Base-by-base conservation (phyloP, 2,329 filamentous ascomycete genomes). In the Diplodia scrobiculata region DNA sequence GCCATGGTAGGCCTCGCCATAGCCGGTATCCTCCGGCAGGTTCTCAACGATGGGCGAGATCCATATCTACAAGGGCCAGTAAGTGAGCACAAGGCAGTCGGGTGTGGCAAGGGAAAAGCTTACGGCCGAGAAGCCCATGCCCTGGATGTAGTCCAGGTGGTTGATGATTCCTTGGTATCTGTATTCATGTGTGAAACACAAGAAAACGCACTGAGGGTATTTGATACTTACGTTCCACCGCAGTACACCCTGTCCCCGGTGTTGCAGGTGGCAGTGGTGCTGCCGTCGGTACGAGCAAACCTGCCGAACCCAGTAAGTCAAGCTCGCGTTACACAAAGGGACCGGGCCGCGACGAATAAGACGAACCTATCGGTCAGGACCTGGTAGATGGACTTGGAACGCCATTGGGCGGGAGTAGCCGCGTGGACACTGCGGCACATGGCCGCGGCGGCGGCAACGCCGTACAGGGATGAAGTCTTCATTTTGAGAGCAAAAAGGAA, bases 131-230 rank as follows among this genome's bases (percentile, higher is more conserved):
- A 86, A 87, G 27, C 84, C 85, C 82, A 87, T 84, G 53, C 81
- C 81, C 71, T 85, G 80, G 72, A 89, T 88, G 72, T 88, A 88
- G 73, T 88, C 86, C 48, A 89, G 80, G 68, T 85, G 81, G 67
- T 84, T 80, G 69, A 83, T 80, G 34, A 89, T 79, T 6, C 87
- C 87, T 63, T 79, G 75, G 72, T 84, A 89, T 21, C 53, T 58
- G 52, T n/a, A 32, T 14, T 9, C 14, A 29, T 32, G 34, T 41
- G 21, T 41, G 53, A 48, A 6, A 34, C 32, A 4, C 19, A 11
- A 3, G 48, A 13, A 17, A 19, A 14, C 1, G n/a, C 9, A 25
- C 2, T 5, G 36, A 36, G 14, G 38, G 9, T 21, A 14, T 32
- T 32, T 32, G 17, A 13, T 6, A 4, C 63, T 50, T n/a, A 62